Percentiles rank a stretch among this genome's conserved stretches.
Evolutionary conservation across 805 yeast species (phyloP).

Genomic region (Wickerhamomyces ciferrii): DNA sequence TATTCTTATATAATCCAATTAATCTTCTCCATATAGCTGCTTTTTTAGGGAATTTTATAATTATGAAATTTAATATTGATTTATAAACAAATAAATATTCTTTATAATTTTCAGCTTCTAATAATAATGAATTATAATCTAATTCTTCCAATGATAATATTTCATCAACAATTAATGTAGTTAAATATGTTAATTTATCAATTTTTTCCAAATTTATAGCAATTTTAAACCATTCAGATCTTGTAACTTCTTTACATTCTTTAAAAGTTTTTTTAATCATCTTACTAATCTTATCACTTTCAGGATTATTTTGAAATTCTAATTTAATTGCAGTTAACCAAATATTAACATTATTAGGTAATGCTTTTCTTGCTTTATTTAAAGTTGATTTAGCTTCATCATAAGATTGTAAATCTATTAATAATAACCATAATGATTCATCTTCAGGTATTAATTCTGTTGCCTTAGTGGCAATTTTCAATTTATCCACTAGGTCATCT

Average conservation of each 20-base stretch:
- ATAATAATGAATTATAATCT: slow-evolving; percentile 19
- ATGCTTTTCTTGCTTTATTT: slow-evolving; percentile 52
- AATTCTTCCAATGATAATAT: slow-evolving; percentile 29
- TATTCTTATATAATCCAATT: slow-evolving; percentile 28
- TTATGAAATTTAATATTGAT: slow-evolving; percentile 40
- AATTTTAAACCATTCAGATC: slow-evolving; percentile 48
- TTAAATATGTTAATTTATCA: slow-evolving; percentile 40
- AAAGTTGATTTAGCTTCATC: slow-evolving; percentile 49
- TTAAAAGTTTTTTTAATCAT: slow-evolving; percentile 44
- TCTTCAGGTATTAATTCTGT: slow-evolving; percentile 62
- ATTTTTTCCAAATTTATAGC: slow-evolving; percentile 49
- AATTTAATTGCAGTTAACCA: slow-evolving; percentile 71
- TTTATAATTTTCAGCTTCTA: slow-evolving; percentile 17
- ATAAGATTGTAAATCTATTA: slow-evolving; percentile 39
- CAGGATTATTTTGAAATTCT: slow-evolving; percentile 48
- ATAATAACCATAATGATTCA: slow-evolving; percentile 59
- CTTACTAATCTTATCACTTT: slow-evolving; percentile 39
- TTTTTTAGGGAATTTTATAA: slow-evolving; percentile 42
- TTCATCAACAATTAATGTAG: slow-evolving; percentile 46
- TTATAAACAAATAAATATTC: slow-evolving; percentile 22
- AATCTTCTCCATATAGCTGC: slow-evolving; percentile 44
- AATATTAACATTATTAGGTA: slow-evolving; percentile 43
- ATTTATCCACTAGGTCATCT: slow-evolving; percentile 39
- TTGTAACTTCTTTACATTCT: slow-evolving; percentile 32
- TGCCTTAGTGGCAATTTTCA: slow-evolving; percentile 57